A percentile compares a stretch with the other conserved stretches of the same genome.
Evolutionary conservation across 2,329 filamentous ascomycete species (phyloP).

Genomic region (Monilinia fructicola): DNA sequence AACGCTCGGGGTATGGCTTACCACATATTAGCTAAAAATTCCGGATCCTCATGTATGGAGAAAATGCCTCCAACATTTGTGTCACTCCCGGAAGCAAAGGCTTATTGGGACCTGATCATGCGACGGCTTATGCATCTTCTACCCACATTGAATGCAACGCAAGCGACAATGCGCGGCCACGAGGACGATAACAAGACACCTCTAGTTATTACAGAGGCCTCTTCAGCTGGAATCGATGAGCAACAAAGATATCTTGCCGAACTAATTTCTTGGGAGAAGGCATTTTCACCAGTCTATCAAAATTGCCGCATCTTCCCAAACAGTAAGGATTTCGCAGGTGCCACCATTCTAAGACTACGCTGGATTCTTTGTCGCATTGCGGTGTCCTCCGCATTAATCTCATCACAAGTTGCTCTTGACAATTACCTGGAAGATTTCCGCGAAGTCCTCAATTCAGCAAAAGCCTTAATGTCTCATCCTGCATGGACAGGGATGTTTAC

Average conservation of each 20-base stretch:
- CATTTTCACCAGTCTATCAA: slow-evolving; percentile 1
- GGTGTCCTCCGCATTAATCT: not conserved
- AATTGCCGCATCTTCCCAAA: not conserved
- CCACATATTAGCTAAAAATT: slow-evolving; percentile 15
- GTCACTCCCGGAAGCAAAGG: not conserved
- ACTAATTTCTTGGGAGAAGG: not conserved
- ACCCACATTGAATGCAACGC: not conserved
- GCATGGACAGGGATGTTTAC: slow-evolving; percentile 2
- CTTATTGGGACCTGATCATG: slow-evolving; percentile 12
- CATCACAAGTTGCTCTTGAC: slow-evolving; percentile 15
- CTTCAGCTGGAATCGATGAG: not conserved
- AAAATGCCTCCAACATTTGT: slow-evolving; percentile 8
- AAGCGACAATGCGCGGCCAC: not conserved
- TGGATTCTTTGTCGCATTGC: slow-evolving; percentile 12
- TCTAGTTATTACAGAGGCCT: not conserved
- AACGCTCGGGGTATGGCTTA: slow-evolving; percentile 4
- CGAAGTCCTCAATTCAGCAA: slow-evolving; percentile 1
- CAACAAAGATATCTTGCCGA: slow-evolving; percentile 1
- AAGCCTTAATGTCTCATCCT: slow-evolving; percentile 11
- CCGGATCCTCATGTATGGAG: not conserved
- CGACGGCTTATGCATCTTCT: slow-evolving; percentile 19
- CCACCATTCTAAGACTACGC: not conserved
- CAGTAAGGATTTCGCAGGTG: slow-evolving; percentile 7
- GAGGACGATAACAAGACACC: not conserved
- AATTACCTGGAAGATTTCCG: not conserved